Evolutionary conservation across 2,329 filamentous ascomycete species (phyloP).

Genomic region (Fusarium pseudocircinatum): DNA sequence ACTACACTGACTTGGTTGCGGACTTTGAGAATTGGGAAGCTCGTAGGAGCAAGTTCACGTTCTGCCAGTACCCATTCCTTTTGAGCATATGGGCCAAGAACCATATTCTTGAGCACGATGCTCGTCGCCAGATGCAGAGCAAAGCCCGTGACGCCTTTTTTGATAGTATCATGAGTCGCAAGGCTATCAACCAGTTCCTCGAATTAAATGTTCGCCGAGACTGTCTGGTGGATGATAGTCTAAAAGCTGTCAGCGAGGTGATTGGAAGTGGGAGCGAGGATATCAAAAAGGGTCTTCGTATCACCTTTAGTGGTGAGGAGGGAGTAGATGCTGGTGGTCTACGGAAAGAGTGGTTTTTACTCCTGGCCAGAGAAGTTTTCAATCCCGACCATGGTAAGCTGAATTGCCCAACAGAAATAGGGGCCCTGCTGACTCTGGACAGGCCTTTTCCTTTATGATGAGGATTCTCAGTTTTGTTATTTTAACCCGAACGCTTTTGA

Average conservation of each 20-base stretch:
- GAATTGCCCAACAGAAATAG: neutral
- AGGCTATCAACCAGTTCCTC: constrained; percentile 79
- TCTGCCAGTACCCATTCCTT: constrained; percentile 93
- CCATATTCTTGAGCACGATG: constrained; percentile 87
- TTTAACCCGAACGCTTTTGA: constrained; percentile 93
- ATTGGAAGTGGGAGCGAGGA: constrained; percentile 84
- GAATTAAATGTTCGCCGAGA: constrained; percentile 81
- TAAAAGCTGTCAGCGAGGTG: constrained; percentile 85
- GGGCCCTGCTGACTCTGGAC: constrained; percentile 22
- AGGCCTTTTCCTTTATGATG: constrained; percentile 94
- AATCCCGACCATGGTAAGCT: constrained; percentile 84
- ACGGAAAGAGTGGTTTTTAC: constrained; percentile 93
- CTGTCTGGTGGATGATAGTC: constrained; percentile 87
- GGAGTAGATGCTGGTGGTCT: constrained; percentile 90
- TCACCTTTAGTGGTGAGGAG: constrained; percentile 88
- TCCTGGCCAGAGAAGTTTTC: constrained; percentile 89
- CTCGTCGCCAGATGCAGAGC: constrained; percentile 86
- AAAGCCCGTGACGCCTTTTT: constrained; percentile 92
- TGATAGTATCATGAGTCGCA: constrained; percentile 82
- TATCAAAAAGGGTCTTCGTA: constrained; percentile 88
- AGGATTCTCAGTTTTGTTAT: constrained; percentile 90
- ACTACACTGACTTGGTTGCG: constrained; percentile 83
- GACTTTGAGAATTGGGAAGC: constrained; percentile 92
- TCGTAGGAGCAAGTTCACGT: constrained; percentile 78
- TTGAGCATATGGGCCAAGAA: constrained; percentile 94